phyloP scores from a whole-genome alignment of 139 green algal species.

The Micractinium sp. region DNA sequence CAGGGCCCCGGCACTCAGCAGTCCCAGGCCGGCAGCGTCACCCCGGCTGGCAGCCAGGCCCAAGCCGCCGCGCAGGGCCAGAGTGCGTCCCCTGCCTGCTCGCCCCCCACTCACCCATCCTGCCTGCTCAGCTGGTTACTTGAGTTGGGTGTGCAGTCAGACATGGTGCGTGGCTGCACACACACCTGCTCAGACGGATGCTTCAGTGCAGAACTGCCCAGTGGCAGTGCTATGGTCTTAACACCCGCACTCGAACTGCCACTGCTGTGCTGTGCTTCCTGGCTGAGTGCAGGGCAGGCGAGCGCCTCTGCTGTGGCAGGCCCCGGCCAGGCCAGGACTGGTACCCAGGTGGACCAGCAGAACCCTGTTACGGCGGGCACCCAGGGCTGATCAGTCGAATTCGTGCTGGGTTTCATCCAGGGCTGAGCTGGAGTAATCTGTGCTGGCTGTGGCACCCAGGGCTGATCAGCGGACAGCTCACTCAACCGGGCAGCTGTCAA shows the following conservation, averaged over 20 bases:
- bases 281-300: background rate
- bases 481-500: no score
- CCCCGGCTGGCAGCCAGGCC: background rate
- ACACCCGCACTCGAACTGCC: background rate
- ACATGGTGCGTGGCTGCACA: background rate
- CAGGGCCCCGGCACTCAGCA: slow-evolving; percentile 24
- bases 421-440: no score
- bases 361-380: background rate
- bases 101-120: no score
- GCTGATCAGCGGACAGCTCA: no score
- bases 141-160: no score
- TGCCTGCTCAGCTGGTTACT: no score
- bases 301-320: background rate
- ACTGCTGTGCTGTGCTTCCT: background rate
- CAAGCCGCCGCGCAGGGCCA: background rate
- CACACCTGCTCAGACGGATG: background rate
- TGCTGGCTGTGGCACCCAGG: no score
- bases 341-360: background rate
- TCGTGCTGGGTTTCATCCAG: background rate
- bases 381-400: background rate
- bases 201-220: background rate
- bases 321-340: background rate
- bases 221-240: background rate
- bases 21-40: slow-evolving; percentile 8
- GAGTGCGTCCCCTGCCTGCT: background rate